Conservation (phyloP, 495 filamentous ascomycete species). For the Diplogelasinospora grovesii region DNA sequence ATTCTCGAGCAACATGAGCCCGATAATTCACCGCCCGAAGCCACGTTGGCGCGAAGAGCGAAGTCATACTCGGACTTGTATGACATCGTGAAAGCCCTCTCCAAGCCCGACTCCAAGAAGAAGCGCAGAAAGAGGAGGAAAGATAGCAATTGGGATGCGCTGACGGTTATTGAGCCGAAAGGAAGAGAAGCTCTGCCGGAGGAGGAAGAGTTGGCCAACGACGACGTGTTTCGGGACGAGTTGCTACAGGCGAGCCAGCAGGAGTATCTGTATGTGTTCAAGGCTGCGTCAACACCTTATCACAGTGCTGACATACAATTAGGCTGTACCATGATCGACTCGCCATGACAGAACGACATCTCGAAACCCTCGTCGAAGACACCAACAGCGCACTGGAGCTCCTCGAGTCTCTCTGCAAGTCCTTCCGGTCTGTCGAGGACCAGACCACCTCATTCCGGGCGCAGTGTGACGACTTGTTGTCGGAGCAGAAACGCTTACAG, state of each 20-base stretch:
- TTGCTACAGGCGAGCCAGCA: slow-evolving; percentile 76
- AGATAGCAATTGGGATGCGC: slow-evolving; percentile 34
- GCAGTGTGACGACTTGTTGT: slow-evolving; percentile 78
- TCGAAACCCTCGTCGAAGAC: slow-evolving; percentile 70
- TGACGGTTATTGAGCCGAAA: slow-evolving; percentile 28
- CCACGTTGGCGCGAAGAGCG: slow-evolving; percentile 55
- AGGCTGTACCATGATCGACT: slow-evolving; percentile 77
- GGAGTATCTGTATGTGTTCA: slow-evolving; percentile 64
- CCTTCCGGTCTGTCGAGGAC: slow-evolving; percentile 77
- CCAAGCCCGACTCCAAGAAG: slow-evolving; percentile 37
- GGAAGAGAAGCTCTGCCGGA: slow-evolving; percentile 49
- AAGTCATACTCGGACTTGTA: slow-evolving; percentile 75
- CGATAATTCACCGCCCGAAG: slow-evolving; percentile 50
- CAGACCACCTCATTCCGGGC: slow-evolving; percentile 88
- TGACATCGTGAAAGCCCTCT: slow-evolving; percentile 49
- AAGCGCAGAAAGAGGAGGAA: slow-evolving; percentile 33
- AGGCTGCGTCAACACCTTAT: too few relatives aligned
- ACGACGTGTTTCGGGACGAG: slow-evolving; percentile 54
- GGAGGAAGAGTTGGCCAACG: slow-evolving; percentile 48
- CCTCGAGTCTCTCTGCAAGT: slow-evolving; percentile 67
- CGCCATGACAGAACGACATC: slow-evolving; percentile 66
- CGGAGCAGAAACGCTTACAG: slow-evolving; percentile 69
- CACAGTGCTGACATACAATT: slow-evolving; percentile 21
- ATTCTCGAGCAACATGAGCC: slow-evolving; percentile 45
- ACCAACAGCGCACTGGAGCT: slow-evolving; percentile 66